Evolutionary conservation across 1,284 basidiomycete genomes (phyloP).

Genomic region (Sanghuangporus weigelae): DNA sequence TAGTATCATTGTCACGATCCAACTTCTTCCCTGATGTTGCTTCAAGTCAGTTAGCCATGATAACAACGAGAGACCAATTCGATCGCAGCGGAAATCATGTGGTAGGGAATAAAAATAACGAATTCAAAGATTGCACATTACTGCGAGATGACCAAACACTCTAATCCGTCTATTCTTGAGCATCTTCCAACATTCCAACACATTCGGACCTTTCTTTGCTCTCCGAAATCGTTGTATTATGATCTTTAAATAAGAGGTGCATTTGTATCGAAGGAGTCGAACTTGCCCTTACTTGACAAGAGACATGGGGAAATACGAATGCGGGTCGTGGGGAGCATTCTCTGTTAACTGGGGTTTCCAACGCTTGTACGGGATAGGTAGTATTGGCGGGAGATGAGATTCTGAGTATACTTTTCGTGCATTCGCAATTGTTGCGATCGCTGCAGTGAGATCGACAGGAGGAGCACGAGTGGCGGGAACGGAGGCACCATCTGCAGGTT

Average conservation of each 20-base stretch:
- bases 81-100: no score
- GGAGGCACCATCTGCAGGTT: conserved; percentile 27
- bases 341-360: conserved; percentile 68
- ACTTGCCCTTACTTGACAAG: conserved; percentile 58
- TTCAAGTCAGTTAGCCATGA: no score
- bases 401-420: conserved; percentile 59
- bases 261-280: not conserved
- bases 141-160: no score
- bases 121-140: no score
- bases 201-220: no score
- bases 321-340: conserved; percentile 70
- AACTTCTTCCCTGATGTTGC: no score
- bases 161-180: no score
- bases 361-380: conserved; percentile 57
- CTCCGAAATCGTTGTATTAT: no score
- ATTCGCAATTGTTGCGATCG: conserved; percentile 61
- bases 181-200: no score
- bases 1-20: no score
- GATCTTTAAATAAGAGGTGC: not conserved
- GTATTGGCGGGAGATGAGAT: conserved; percentile 64
- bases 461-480: conserved; percentile 44
- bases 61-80: no score
- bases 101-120: no score
- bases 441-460: conserved; percentile 57
- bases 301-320: conserved; percentile 82